These are phyloP conservation scores for Closterium sp. DNA, from an alignment of 139 green algal genomes.

Conservation along the genomic window DNA sequence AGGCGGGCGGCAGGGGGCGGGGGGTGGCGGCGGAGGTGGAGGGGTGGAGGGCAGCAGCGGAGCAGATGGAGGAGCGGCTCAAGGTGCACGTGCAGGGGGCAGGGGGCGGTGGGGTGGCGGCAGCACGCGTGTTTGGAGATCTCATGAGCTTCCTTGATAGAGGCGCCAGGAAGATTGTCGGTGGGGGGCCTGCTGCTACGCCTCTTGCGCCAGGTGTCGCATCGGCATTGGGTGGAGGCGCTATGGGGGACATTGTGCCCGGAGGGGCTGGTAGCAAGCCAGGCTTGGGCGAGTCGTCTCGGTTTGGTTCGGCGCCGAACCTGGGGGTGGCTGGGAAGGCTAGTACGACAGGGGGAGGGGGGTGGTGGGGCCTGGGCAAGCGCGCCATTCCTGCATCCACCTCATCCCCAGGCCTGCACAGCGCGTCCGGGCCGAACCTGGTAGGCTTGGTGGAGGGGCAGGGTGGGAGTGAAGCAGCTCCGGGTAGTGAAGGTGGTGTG, in stretches of 20 bases:
- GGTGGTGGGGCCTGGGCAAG: slow-evolving; percentile 4
- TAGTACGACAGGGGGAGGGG: not conserved
- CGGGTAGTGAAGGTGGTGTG: not conserved
- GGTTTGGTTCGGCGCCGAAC: not conserved
- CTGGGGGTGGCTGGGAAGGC: not conserved
- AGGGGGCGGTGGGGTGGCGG: not conserved
- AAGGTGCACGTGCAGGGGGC: slow-evolving; percentile 27
- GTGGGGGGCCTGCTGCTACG: not conserved
- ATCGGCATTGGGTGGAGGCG: not conserved
- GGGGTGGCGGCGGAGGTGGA: slow-evolving; percentile 10
- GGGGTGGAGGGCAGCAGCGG: not conserved
- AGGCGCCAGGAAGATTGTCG: slow-evolving; percentile 9
- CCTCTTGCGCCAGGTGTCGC: not conserved
- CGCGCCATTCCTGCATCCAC: not conserved
- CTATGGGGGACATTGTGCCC: slow-evolving; percentile 1
- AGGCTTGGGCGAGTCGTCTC: not conserved
- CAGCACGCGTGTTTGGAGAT: not conserved
- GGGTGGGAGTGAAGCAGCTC: not conserved
- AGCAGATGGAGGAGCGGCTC: slow-evolving; percentile 29
- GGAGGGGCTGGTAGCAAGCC: not conserved
- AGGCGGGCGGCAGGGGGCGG: not conserved
- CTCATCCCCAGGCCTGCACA: not conserved
- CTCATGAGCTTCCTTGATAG: slow-evolving; percentile 16
- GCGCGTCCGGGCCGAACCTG: not conserved
- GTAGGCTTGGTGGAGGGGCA: not conserved